These are phyloP conservation scores for Ustilago crameri DNA, from an alignment of 1,284 basidiomycete genomes.

Conservation along the genomic window DNA sequence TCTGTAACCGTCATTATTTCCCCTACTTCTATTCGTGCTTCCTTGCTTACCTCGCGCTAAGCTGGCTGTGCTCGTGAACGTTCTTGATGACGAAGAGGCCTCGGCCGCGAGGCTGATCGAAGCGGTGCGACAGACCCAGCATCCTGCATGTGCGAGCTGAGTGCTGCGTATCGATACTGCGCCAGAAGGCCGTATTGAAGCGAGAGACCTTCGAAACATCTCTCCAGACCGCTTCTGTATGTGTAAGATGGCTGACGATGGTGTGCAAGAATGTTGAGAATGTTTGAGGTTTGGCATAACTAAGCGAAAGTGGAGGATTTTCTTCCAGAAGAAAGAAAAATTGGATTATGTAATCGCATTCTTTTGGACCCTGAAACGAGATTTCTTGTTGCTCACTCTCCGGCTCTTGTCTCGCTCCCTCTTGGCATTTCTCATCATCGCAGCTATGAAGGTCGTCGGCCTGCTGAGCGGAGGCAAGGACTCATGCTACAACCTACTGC, in stretches of 20 bases:
- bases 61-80: slow-evolving; percentile 7
- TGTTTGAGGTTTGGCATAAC: too few species aligned
- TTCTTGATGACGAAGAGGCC: slow-evolving; percentile 5
- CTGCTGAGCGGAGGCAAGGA: slow-evolving; percentile 98
- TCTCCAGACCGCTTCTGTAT: neutral
- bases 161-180: slow-evolving; percentile 8
- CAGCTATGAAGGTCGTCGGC: slow-evolving; percentile 89
- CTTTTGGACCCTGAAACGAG: neutral
- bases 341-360: slow-evolving; percentile 21
- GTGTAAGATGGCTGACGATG: too few species aligned
- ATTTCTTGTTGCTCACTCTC: neutral
- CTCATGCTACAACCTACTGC: slow-evolving; percentile 93
- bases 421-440: neutral
- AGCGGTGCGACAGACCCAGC: slow-evolving; percentile 3
- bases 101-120: neutral
- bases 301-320: slow-evolving; percentile 35
- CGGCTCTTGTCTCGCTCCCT: neutral
- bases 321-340: slow-evolving; percentile 5
- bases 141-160: slow-evolving; percentile 1
- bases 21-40: neutral
- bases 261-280: too few species aligned
- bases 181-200: slow-evolving; percentile 11
- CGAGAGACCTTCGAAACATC: slow-evolving; percentile 25
- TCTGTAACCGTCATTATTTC: too few species aligned
- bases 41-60: too few species aligned